Percentiles rank a stretch among this genome's conserved stretches.
Conservation (phyloP, 2,329 filamentous ascomycete genomes). For the Fusarium sp. region DNA sequence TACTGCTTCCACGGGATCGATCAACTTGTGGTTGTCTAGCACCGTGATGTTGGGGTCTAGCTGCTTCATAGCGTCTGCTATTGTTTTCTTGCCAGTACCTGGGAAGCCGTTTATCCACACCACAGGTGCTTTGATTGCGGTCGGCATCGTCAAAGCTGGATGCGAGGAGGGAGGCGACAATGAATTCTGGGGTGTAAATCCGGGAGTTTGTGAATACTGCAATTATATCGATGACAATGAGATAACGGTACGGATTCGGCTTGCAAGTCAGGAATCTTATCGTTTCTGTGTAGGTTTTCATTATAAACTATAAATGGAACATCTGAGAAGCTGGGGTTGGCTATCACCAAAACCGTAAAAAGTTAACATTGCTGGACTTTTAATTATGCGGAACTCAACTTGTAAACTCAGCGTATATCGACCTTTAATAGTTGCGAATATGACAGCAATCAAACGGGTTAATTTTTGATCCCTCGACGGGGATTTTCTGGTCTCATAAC, state of each 20-base stretch:
- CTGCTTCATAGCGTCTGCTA: background rate
- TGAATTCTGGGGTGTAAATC: background rate
- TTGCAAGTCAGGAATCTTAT: background rate
- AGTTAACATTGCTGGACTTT: background rate
- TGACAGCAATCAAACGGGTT: too few relatives aligned
- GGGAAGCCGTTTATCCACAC: background rate
- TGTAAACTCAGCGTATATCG: background rate
- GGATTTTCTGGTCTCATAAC: fast-evolving
- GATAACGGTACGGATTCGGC: background rate
- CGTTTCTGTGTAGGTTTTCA: fast-evolving
- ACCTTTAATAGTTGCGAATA: background rate
- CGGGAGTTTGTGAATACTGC: background rate
- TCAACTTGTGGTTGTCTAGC: background rate
- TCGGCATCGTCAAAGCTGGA: background rate
- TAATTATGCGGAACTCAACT: background rate
- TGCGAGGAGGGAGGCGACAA: fast-evolving
- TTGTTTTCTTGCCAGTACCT: background rate
- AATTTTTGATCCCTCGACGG: too few relatives aligned
- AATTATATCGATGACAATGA: too few relatives aligned
- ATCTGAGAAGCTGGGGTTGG: background rate
- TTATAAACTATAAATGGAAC: background rate
- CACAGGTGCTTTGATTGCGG: background rate
- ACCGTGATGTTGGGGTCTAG: background rate
- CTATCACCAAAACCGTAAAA: background rate
- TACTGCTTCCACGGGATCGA: background rate